Percentiles rank a stretch among this genome's conserved stretches.
Conservation (phyloP, 768 basidiomycete genomes). For the Phanerochaete sordida region DNA sequence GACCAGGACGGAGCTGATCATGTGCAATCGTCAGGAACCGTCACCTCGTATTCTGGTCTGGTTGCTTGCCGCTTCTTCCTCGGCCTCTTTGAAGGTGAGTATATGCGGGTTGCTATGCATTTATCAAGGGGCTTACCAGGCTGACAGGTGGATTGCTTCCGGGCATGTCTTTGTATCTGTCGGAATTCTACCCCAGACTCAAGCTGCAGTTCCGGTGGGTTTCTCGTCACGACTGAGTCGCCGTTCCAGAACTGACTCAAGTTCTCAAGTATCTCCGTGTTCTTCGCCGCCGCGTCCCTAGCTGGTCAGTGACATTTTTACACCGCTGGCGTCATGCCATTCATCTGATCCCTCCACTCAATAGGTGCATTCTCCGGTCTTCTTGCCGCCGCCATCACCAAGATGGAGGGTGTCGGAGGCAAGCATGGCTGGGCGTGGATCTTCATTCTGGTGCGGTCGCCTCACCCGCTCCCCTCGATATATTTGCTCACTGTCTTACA, state of each 20-base stretch:
- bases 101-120: no score
- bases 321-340: neutral
- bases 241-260: constrained; percentile 51
- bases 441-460: constrained; percentile 46
- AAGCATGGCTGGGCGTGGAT: constrained; percentile 66
- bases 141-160: constrained; percentile 6
- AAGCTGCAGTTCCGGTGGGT: constrained; percentile 27
- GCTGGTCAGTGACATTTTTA: constrained; percentile 31
- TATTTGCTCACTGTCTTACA: neutral
- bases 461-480: neutral
- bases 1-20: neutral
- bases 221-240: constrained; percentile 40
- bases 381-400: constrained; percentile 55
- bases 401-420: constrained; percentile 52
- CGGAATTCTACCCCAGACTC: constrained; percentile 25
- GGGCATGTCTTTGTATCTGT: constrained; percentile 21
- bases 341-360: constrained; percentile 9
- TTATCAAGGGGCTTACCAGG: no score
- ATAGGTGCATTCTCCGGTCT: constrained; percentile 49
- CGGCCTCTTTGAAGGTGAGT: constrained; percentile 11
- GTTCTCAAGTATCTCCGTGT: constrained; percentile 26
- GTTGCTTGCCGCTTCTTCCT: constrained; percentile 12
- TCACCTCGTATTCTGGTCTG: constrained; percentile 7
- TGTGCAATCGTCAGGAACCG: neutral
- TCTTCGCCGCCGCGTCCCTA: constrained; percentile 43